phyloP scores from a whole-genome alignment of 2,329 filamentous ascomycete genomes.

The Aureobasidium zeae region DNA sequence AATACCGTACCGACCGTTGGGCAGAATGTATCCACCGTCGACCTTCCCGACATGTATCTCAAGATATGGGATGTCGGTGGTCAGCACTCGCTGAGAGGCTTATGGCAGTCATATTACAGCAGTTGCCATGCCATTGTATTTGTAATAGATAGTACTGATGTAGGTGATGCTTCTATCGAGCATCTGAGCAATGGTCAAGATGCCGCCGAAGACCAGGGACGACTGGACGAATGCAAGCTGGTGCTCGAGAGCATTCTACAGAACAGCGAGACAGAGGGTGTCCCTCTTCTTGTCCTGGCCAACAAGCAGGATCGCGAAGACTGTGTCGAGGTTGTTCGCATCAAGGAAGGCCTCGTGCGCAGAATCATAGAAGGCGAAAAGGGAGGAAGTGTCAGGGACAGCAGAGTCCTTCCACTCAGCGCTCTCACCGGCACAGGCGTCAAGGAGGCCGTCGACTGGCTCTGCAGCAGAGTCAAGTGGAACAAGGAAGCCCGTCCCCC shows the following conservation, averaged over 20 bases:
- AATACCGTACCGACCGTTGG: constrained; percentile 95
- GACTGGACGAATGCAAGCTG: constrained; percentile 78
- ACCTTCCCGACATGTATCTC: constrained; percentile 87
- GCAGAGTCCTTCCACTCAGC: constrained; percentile 79
- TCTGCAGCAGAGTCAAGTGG: constrained; percentile 85
- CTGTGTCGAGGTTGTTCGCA: constrained; percentile 91
- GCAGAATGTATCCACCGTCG: constrained; percentile 89
- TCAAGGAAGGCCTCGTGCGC: constrained; percentile 93
- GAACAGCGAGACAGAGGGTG: constrained; percentile 78
- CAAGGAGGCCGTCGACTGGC: constrained; percentile 92
- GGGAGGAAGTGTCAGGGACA: constrained; percentile 76
- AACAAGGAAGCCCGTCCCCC: constrained; percentile 90
- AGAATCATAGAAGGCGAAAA: constrained; percentile 94
- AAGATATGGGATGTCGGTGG: constrained; percentile 98
- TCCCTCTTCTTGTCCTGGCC: constrained; percentile 82
- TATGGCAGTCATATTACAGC: constrained; percentile 95
- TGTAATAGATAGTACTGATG: constrained; percentile 90
- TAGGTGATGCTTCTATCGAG: constrained; percentile 70
- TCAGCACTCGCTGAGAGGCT: constrained; percentile 74
- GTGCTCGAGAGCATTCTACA: constrained; percentile 86
- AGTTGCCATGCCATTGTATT: constrained; percentile 96
- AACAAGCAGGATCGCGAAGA: constrained; percentile 98
- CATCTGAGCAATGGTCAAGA: constrained; percentile 29
- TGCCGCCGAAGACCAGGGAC: constrained; percentile 34
- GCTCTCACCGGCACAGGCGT: constrained; percentile 80